Evolutionary conservation across 208 protist species (phyloP).

Genomic region (Leishmania guyanensis): DNA sequence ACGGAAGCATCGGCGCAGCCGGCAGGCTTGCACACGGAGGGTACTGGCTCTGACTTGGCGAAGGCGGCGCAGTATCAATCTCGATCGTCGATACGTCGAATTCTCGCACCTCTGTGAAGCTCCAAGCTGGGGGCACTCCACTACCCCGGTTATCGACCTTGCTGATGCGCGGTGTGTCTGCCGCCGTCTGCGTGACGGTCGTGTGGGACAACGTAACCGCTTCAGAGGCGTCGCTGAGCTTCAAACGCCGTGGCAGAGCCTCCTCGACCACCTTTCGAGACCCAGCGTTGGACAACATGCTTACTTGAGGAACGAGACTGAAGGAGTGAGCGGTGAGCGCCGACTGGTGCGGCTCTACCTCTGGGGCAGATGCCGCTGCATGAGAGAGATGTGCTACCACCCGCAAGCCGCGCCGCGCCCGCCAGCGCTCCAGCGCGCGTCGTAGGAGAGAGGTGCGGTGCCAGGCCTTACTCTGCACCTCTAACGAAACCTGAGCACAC

Average conservation of each 20-base stretch:
- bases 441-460: conserved; percentile 21
- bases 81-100: not conserved
- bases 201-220: not conserved
- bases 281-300: not conserved
- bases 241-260: not conserved
- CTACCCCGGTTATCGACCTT: not conserved
- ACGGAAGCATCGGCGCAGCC: not conserved
- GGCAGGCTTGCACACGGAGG: not conserved
- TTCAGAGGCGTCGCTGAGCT: not conserved
- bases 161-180: not conserved
- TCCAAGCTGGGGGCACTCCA: not conserved
- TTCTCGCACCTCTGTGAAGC: not conserved
- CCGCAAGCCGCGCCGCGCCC: conserved; percentile 51
- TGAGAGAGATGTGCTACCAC: conserved; percentile 36
- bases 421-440: conserved; percentile 40
- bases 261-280: not conserved
- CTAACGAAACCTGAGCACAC: conserved; percentile 35
- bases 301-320: too few relatives aligned
- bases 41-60: not conserved
- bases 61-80: not conserved
- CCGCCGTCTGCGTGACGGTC: not conserved
- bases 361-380: conserved; percentile 2
- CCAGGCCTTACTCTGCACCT: conserved; percentile 48
- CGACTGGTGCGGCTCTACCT: not conserved
- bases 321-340: not conserved